phyloP scores from a whole-genome alignment of 2,329 filamentous ascomycete species.

The Zarea fungicola region DNA sequence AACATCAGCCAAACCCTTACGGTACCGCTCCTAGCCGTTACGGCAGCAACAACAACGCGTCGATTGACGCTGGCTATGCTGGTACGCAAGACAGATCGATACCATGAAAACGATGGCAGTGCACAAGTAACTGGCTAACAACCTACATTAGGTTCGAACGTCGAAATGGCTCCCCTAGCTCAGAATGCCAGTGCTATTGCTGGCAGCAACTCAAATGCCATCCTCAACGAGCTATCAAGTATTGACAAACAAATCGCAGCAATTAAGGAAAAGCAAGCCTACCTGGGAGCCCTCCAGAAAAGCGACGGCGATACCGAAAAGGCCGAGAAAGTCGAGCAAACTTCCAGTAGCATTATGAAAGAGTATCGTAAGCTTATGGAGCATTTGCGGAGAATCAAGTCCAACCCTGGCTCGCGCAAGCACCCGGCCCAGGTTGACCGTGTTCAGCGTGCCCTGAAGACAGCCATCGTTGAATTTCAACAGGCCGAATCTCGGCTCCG shows the following conservation, averaged over 20 bases:
- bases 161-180: conserved; percentile 67
- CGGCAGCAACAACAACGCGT: conserved; percentile 20
- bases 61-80: conserved; percentile 25
- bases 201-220: conserved; percentile 61
- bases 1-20: conserved; percentile 13
- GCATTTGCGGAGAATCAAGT: conserved; percentile 77
- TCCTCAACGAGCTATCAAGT: conserved; percentile 78
- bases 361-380: conserved; percentile 74
- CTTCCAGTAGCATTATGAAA: too few species aligned
- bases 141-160: conserved; percentile 41
- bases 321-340: too few species aligned
- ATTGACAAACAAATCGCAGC: conserved; percentile 73
- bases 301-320: conserved; percentile 70
- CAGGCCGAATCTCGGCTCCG: conserved; percentile 74
- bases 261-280: conserved; percentile 66
- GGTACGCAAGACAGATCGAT: conserved; percentile 19
- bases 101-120: neutral
- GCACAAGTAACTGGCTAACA: conserved; percentile 14
- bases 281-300: conserved; percentile 66
- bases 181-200: conserved; percentile 45
- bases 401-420: conserved; percentile 64
- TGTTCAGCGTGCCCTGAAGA: conserved; percentile 73
- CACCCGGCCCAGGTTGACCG: conserved; percentile 78
- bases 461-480: conserved; percentile 77
- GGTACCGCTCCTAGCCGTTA: conserved; percentile 13